A percentile compares a stretch with the other conserved stretches of the same genome.
These are phyloP conservation scores for Lepidium sativum DNA, from an alignment of 345 rosid species.

Conservation along the genomic window DNA sequence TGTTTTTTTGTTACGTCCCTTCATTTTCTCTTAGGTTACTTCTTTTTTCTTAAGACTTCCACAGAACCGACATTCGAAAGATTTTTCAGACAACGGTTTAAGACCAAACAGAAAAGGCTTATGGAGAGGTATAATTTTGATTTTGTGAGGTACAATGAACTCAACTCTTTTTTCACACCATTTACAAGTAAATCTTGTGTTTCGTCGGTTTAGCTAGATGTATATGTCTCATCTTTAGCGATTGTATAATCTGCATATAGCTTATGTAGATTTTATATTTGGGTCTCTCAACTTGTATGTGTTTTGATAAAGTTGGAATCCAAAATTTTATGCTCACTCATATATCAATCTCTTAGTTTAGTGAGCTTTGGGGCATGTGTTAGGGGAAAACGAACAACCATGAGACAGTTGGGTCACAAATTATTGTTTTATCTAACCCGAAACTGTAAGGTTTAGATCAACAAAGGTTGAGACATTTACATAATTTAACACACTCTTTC, in stretches of 20 bases:
- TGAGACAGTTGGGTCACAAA: neutral
- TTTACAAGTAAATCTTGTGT: neutral
- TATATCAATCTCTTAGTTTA: neutral
- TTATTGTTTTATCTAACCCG: too few relatives aligned
- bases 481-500: too few relatives aligned
- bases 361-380: neutral
- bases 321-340: neutral
- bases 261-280: neutral
- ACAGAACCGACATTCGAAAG: slow-evolving; percentile 79
- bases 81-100: slow-evolving; percentile 47
- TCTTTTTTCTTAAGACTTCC: slow-evolving; percentile 68
- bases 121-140: slow-evolving; percentile 41
- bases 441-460: too few relatives aligned
- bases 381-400: neutral
- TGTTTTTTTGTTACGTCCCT: slow-evolving; percentile 70
- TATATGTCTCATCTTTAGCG: neutral
- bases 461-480: too few relatives aligned
- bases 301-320: slow-evolving; percentile 8
- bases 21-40: slow-evolving; percentile 48
- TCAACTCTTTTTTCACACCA: slow-evolving; percentile 34
- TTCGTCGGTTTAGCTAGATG: neutral
- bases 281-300: neutral
- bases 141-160: slow-evolving; percentile 33
- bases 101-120: slow-evolving; percentile 54
- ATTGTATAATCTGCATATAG: neutral